Evolutionary conservation across 1,284 basidiomycete species (phyloP).

Genomic region (Coniferiporia weirii): DNA sequence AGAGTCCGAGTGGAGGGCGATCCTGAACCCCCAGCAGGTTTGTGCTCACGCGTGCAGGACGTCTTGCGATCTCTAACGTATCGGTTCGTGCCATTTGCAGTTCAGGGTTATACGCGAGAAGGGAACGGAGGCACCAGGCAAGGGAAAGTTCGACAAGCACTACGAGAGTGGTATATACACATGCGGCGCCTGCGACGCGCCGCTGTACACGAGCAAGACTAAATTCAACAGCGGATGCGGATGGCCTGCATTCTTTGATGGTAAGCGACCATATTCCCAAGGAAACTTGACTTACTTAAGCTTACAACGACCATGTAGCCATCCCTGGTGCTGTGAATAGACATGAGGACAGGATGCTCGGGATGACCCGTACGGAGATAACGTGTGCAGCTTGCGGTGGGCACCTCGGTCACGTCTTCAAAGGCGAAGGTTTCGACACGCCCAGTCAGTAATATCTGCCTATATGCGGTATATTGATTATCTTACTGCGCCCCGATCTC

Average conservation of each 20-base stretch:
- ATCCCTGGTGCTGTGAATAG: slow-evolving; percentile 86
- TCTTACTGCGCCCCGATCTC: slow-evolving; percentile 21
- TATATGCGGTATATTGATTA: slow-evolving; percentile 26
- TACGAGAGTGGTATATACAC: slow-evolving; percentile 63
- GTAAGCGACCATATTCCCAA: slow-evolving; percentile 32
- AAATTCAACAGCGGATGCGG: slow-evolving; percentile 95
- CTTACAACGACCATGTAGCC: slow-evolving; percentile 37
- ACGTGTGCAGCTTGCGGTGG: slow-evolving; percentile 83
- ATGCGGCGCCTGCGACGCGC: slow-evolving; percentile 66
- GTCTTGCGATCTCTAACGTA: not conserved
- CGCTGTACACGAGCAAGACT: slow-evolving; percentile 81
- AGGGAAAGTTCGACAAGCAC: slow-evolving; percentile 75
- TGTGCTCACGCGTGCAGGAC: not conserved
- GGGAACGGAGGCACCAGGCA: slow-evolving; percentile 79
- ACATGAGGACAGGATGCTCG: slow-evolving; percentile 54
- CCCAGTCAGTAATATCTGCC: slow-evolving; percentile 47
- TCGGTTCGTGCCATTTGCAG: slow-evolving; percentile 34
- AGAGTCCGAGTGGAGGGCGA: slow-evolving; percentile 82
- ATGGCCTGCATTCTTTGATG: slow-evolving; percentile 97
- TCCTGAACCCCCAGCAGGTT: slow-evolving; percentile 82
- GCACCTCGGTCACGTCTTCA: slow-evolving; percentile 92
- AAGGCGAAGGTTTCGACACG: slow-evolving; percentile 75
- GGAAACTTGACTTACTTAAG: not conserved
- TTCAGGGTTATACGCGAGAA: slow-evolving; percentile 84
- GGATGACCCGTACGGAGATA: slow-evolving; percentile 69